Percentiles rank a stretch among this genome's conserved stretches.
Evolutionary conservation across 805 yeast species (phyloP).

Genomic region (Yarrowia porcina): DNA sequence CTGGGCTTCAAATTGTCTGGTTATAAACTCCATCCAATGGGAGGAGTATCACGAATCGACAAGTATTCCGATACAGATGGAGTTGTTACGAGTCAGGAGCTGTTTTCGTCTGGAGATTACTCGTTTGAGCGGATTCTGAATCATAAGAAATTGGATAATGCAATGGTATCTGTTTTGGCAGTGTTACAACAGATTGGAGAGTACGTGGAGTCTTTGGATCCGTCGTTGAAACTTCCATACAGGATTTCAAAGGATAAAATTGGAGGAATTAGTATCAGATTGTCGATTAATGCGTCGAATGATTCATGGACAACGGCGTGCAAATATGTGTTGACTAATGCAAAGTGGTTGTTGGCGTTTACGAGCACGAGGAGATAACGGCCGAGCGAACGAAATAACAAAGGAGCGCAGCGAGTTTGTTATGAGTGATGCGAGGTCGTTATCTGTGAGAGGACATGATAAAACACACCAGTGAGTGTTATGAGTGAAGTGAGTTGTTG

Average conservation of each 20-base stretch:
- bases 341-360: conserved; percentile 81
- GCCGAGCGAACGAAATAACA: neutral
- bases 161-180: conserved; percentile 74
- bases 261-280: conserved; percentile 71
- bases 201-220: conserved; percentile 46
- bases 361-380: conserved; percentile 42
- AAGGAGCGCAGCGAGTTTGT: conserved; percentile 1
- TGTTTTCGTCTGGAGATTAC: conserved; percentile 68
- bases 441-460: too few relatives aligned
- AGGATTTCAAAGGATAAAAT: conserved; percentile 65
- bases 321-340: conserved; percentile 70
- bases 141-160: conserved; percentile 72
- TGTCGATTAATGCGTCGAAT: conserved; percentile 59
- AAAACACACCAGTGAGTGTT: too few relatives aligned
- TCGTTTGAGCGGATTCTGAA: conserved; percentile 67
- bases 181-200: conserved; percentile 53
- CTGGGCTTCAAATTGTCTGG: conserved; percentile 54
- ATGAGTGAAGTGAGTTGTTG: too few relatives aligned
- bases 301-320: conserved; percentile 90
- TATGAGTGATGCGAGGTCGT: too few relatives aligned
- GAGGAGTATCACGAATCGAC: conserved; percentile 76
- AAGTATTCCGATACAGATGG: conserved; percentile 38
- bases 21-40: conserved; percentile 74
- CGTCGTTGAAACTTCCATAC: conserved; percentile 65
- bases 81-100: conserved; percentile 44